Conservation (phyloP, 352 stramenopile genomes). For the Heterotrichella gracilis region DNA sequence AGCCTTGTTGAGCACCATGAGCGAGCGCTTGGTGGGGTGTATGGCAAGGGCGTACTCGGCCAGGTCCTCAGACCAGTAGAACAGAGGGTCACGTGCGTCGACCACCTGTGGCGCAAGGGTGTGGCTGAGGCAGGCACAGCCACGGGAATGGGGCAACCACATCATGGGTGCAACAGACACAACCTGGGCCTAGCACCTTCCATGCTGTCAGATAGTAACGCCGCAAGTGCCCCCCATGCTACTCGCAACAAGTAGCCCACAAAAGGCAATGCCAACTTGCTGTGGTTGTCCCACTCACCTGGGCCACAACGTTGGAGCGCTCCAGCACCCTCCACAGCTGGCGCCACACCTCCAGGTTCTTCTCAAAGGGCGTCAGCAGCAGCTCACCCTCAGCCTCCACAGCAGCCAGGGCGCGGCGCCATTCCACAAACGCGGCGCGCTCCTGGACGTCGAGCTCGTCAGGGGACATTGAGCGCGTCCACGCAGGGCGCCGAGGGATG, state of each 20-base stretch:
- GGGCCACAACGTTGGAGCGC: constrained; percentile 71
- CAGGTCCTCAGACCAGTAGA: constrained; percentile 81
- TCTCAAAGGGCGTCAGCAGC: constrained; percentile 93
- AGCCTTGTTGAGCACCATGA: constrained; percentile 95
- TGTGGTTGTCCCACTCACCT: too few species aligned
- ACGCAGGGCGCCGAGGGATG: constrained; percentile 67
- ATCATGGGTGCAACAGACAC: too few species aligned
- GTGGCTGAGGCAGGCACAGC: too few species aligned
- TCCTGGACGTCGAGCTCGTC: constrained; percentile 70
- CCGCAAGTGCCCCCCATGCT: too few species aligned
- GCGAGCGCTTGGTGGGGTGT: constrained; percentile 39
- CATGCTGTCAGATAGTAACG: too few species aligned
- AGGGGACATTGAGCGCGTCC: constrained; percentile 59
- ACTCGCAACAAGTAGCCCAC: too few species aligned
- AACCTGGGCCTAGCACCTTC: too few species aligned
- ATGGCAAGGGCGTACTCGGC: constrained; percentile 66
- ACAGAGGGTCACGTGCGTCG: constrained; percentile 82
- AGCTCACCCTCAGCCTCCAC: constrained; percentile 21
- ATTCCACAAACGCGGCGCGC: constrained; percentile 83
- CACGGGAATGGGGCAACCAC: too few species aligned
- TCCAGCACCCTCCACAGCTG: constrained; percentile 96
- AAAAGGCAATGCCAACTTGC: too few species aligned
- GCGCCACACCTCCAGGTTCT: constrained; percentile 97
- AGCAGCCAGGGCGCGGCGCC: constrained; percentile 63
- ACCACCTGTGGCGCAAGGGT: too few species aligned